Evolutionary conservation across 306 rosid genomes (phyloP).

Genomic region (Crotalaria pallida): DNA sequence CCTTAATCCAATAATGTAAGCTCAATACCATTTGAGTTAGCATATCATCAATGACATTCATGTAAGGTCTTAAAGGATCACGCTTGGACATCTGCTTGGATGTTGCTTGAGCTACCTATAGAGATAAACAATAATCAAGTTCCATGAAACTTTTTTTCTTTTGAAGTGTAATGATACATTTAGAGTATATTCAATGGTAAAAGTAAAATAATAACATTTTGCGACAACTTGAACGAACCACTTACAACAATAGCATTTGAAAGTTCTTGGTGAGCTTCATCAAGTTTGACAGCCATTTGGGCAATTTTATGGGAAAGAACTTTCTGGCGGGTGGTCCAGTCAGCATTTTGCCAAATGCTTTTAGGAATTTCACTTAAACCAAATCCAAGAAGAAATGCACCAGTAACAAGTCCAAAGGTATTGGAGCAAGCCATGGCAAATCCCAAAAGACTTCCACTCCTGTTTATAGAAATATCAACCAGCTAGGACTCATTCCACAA

Average conservation of each 20-base stretch:
- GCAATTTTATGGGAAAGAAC: slow-evolving; percentile 93
- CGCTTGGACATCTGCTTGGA: slow-evolving; percentile 91
- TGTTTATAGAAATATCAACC: slow-evolving; percentile 34
- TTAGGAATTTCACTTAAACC: slow-evolving; percentile 97
- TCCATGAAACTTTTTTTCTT: background rate
- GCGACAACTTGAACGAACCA: slow-evolving; percentile 2
- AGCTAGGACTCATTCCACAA: slow-evolving; percentile 24
- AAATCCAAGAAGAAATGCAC: slow-evolving; percentile 96
- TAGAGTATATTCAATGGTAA: background rate
- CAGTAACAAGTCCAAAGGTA: slow-evolving; percentile 97
- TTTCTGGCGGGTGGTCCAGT: slow-evolving; percentile 85
- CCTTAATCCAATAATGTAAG: slow-evolving; percentile 9
- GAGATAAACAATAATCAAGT: slow-evolving; percentile 23
- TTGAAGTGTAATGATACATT: background rate
- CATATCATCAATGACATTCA: slow-evolving; percentile 82
- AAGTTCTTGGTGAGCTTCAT: slow-evolving; percentile 96
- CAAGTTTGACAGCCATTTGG: slow-evolving; percentile 90
- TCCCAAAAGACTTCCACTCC: slow-evolving; percentile 75
- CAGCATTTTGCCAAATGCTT: slow-evolving; percentile 87
- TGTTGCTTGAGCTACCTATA: slow-evolving; percentile 94
- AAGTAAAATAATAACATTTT: background rate
- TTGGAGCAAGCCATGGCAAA: slow-evolving; percentile 96
- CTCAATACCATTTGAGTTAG: slow-evolving; percentile 68
- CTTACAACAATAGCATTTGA: slow-evolving; percentile 93
- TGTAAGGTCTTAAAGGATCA: slow-evolving; percentile 86